Percentiles rank a stretch among this genome's conserved stretches.
phyloP scores from a whole-genome alignment of 1,139 yeast species.

The Kazachstania sp. region DNA sequence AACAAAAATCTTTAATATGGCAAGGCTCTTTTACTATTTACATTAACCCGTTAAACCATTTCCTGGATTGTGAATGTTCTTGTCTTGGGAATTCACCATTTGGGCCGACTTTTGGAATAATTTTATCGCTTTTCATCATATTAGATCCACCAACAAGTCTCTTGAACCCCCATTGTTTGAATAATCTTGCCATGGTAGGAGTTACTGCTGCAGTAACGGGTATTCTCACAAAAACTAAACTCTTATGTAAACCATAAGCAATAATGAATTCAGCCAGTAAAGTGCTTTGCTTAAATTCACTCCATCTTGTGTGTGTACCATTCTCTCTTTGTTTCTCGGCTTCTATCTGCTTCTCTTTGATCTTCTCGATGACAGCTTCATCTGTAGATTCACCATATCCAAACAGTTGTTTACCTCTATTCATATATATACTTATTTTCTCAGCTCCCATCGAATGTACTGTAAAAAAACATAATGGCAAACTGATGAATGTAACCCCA shows the following conservation, averaged over 20 bases:
- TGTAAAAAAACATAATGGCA: conserved; percentile 70
- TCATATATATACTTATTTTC: conserved; percentile 57
- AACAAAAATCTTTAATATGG: neutral
- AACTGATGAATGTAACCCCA: conserved; percentile 59
- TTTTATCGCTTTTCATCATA: conserved; percentile 31
- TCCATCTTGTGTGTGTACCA: conserved; percentile 20
- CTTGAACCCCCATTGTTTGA: conserved; percentile 67
- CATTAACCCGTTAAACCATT: conserved; percentile 29
- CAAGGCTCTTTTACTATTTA: conserved; percentile 6
- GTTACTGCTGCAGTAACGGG: conserved; percentile 92
- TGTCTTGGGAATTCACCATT: conserved; percentile 13
- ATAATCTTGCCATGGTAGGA: conserved; percentile 59
- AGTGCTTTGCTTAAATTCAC: conserved; percentile 29
- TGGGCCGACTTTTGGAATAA: conserved; percentile 27
- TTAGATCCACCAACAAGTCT: conserved; percentile 47
- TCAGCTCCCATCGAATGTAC: conserved; percentile 88
- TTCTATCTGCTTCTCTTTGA: conserved; percentile 17
- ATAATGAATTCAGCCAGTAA: conserved; percentile 69
- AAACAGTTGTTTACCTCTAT: conserved; percentile 47
- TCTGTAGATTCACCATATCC: conserved; percentile 46
- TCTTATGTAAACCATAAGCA: conserved; percentile 91
- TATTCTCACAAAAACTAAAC: conserved; percentile 64
- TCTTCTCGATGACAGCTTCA: conserved; percentile 25
- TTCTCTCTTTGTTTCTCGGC: conserved; percentile 16
- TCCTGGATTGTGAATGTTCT: conserved; percentile 18